Evolutionary conservation across 495 filamentous ascomycete genomes (phyloP), one percentile per base, ranked within the genome.

Genomic region (Terfezia claveryi): DNA sequence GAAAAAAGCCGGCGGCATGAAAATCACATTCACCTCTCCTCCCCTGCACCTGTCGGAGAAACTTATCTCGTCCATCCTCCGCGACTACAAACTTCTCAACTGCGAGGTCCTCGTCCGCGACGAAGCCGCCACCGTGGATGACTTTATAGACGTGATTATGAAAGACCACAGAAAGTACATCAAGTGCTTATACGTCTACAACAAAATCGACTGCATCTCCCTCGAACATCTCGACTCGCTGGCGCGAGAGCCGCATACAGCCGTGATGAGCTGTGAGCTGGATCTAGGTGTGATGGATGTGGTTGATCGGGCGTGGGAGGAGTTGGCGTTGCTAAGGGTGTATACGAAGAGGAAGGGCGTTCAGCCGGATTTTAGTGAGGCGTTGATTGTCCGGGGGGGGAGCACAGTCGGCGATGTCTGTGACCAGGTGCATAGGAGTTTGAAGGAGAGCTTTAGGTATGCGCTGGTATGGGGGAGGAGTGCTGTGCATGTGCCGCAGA

Each of bases 131-230:
- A 95, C 89, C 12, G 87, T 99, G 37, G 92, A 99, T 69, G 91
- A 99, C 68, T 82, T 99, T 67, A 96, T 99, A 66, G 92, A 99
- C 67, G 87, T 96, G 49, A 94, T 99, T 69, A 96, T 95, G 87
- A 91, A 88, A 62, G 86, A 94, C 64, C 88, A 99, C 72, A 76
- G 92, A 61, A 96, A 92, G 70, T 99, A 99, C 72, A 95, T 99
- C 72, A 71, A 69, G 54, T 93, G 87, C 64, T 76, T 99, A 23
- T 99, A 99, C 70, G 92, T 95, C 36, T 99, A 99, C 78, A 99
- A 99, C 82, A 99, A 99, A 70, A 93, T 99, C 72, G 92, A 99
- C 73, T 82, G 80, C 67, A 81, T 99, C 61, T 87, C 83, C 27
- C 75, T 99, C 57, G 85, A 94, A 61, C 92, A 88, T 72, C 77